Base-by-base conservation (phyloP, 2,329 filamentous ascomycete genomes). In the Talaromyces funiculosus region DNA sequence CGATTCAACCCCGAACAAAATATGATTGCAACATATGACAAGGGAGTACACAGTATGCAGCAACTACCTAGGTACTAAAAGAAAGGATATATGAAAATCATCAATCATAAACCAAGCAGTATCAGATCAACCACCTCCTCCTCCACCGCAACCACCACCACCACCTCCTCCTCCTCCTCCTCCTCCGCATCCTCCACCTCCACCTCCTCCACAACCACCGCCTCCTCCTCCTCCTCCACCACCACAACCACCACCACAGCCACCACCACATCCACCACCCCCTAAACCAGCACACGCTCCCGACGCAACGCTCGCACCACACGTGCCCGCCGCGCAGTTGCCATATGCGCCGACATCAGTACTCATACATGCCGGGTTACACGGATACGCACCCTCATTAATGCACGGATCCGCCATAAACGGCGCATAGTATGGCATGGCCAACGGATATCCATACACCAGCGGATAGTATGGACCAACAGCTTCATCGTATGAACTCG, bases 291-390 rank as follows among this genome's bases (percentile, higher is more conserved):
- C 73, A 59, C 76, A 79, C 35, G 74, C 68, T 20, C 73, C 77
- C 16, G 76, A 75, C 62, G 78, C 80, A 9, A 75, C 77, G 1
- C 75, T 79, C 29, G 69, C 73, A 14, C 71, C 72, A 61, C 74
- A 75, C 1, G 74, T 74, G 5, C 82, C 81, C 1, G 73, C 72
- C 40, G 73, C 77, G 65, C 82, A 84, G 61, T 78, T 79, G 0
- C 81, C 81, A 26, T 66, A 64, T 18, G 69, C 75, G 0, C 79
- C 79, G 2, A 68, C 29, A 0, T 64, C 67, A 6, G 75, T 64
- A 61, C 70, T 76, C 72, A 79, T 78, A 63, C 78, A 82, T 2
- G 69, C 68, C 12, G 80, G 80, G 59, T 79, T 77, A 16, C 69
- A 68, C 3, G 76, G 68, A 64, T 81, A 82, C 29, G 76, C 70